Evolutionary conservation across 23 red algal genomes (phyloP), one percentile per base, ranked within the genome.

Genomic region (Gracilaria domingensis): DNA sequence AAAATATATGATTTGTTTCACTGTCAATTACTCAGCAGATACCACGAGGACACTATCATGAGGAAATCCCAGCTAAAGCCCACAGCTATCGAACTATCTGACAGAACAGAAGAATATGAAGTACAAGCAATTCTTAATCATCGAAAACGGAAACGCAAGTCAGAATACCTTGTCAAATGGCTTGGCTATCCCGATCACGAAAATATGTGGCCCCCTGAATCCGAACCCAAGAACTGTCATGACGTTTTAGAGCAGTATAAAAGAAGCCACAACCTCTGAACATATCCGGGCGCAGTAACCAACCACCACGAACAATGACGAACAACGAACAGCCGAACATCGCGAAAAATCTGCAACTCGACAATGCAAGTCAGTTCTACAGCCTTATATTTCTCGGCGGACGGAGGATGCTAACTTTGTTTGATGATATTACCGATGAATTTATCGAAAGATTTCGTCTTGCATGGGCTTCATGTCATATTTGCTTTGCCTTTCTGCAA

Each of bases 101-200:
- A 83, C 18, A 57, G 56, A 40, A 1, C 3, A 7, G 30, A 57
- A 66, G 29, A 66, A 64, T 83, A 44, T 65, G 80, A 66, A 62
- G 80, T 66, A 0, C 57, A 83, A 83, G n/a, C 80, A 5, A 83
- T 83, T 66, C 0, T 83, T 4, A 83, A 65, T 64, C 50, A 83
- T 56, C 48, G 61, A 39, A 59, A 20, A 7, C 30, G 53, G 4
- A 24, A 23, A 49, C 1, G 56, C 6, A 35, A 64, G 26, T 8
- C 0, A 21, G 61, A 83, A 40, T 66, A 40, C 42, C 29, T 83
- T 26, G 2, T 83, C 17, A 83, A 83, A 40, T 83, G 51, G 57
- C 23, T 65, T 30, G 56, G 80, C 24, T 83, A 83, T 50, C 30
- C 49, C 66, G 14, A 64, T 37, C 80, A 83, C 39, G 80, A 39